Base-by-base conservation (phyloP, 805 yeast genomes). In the Kodamaea neixiangensis region DNA sequence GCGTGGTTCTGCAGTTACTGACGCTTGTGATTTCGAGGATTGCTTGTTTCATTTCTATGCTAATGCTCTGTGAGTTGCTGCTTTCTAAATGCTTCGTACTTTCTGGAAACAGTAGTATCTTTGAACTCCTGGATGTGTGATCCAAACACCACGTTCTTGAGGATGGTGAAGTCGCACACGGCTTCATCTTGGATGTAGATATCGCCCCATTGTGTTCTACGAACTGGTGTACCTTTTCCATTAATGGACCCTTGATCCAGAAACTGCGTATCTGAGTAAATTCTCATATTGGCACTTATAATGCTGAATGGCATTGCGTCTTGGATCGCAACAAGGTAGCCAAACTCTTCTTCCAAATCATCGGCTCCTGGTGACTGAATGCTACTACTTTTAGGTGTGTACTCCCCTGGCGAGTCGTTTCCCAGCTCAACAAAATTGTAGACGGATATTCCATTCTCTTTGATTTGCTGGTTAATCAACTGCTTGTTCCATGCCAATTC, bases 401-500 rank as follows among this genome's bases (percentile, higher is more conserved):
- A 5, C n/a, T 46, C 53, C 11, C 19, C n/a, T 3, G 44, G 47
- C 10, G 47, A 21, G 3, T 50, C 53, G 39, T 45, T 52, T 3
- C 49, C 56, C 40, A 57, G 61, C n/a, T 57, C 58, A 33, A 60
- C 52, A 47, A 66, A 65, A 49, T 66, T 54, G 57, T 59, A 69
- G 2, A 67, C 57, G 14, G 56, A 68, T 56, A 90, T 88, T 15
- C 73, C 73, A 57, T 88, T 80, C 13, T 72, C 78, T 22, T 67
- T 71, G 45, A 89, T 71, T 11, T 78, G 75, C 46, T 69, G 69
- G 54, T 76, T 79, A 47, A 86, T 75, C 57, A 77, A 68, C 37
- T 63, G 66, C 68, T 86, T 88, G 65, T 83, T 82, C 14, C 70
- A 64, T 7, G 53, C 58, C 58, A 86, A 58, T 61, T 88, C 96